These are phyloP conservation scores for Colletotrichum tamarilloi DNA, from an alignment of 2,329 filamentous ascomycete genomes.

Conservation along the genomic window DNA sequence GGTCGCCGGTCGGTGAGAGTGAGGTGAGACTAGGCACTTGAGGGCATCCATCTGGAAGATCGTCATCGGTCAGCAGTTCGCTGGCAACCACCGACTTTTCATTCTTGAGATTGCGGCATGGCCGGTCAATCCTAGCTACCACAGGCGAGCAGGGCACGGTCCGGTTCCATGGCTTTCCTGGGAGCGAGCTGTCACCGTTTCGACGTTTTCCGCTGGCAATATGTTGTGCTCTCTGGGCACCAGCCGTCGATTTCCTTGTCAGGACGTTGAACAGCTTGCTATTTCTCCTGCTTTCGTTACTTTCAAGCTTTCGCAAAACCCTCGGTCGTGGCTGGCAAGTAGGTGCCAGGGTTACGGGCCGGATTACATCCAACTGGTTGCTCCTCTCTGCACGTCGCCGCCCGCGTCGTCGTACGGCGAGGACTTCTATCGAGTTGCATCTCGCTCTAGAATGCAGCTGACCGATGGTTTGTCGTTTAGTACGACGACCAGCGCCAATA, in stretches of 20 bases:
- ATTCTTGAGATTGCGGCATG: slow-evolving; percentile 8
- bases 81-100: background rate
- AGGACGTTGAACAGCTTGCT: background rate
- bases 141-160: background rate
- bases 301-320: background rate
- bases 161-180: background rate
- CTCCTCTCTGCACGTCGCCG: slow-evolving; percentile 26
- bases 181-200: background rate
- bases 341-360: slow-evolving; percentile 21
- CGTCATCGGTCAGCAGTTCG: background rate
- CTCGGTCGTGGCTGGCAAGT: slow-evolving; percentile 8
- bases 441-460: slow-evolving; percentile 21
- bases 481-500: slow-evolving; percentile 15
- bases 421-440: slow-evolving; percentile 24
- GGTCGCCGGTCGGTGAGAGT: background rate
- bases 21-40: slow-evolving; percentile 4
- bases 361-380: slow-evolving; percentile 24
- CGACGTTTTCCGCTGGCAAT: background rate
- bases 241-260: background rate
- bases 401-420: slow-evolving; percentile 28
- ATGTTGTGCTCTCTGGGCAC: slow-evolving; percentile 4
- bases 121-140: background rate
- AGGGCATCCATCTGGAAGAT: background rate
- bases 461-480: slow-evolving; percentile 10
- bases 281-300: background rate